A percentile compares a stretch with the other conserved stretches of the same genome.
Evolutionary conservation across 2,329 filamentous ascomycete species (phyloP).

Genomic region (Didymella pinodella): DNA sequence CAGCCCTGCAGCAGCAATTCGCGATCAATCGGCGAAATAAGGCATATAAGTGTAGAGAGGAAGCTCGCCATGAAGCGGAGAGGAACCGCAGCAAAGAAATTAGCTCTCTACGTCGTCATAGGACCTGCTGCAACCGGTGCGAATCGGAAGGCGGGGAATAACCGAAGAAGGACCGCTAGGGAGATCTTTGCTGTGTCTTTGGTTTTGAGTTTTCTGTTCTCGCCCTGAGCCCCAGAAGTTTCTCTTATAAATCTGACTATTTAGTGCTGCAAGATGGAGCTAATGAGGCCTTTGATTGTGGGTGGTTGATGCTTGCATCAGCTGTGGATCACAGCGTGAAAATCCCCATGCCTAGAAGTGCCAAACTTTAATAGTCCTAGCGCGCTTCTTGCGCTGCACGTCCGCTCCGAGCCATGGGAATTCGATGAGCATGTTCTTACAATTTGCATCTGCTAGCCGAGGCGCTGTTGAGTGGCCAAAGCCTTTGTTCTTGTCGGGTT

Average conservation of each 20-base stretch:
- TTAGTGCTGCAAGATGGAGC: constrained; percentile 31
- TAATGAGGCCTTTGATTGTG: constrained; percentile 34
- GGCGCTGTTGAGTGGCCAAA: constrained; percentile 10
- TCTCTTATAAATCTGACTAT: constrained; percentile 36
- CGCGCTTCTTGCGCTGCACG: constrained; percentile 14
- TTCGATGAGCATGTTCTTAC: constrained; percentile 16
- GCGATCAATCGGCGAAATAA: constrained; percentile 40
- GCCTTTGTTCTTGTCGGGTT: background rate
- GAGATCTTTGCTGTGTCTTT: constrained; percentile 29
- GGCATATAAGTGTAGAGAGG: constrained; percentile 33
- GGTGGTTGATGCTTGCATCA: constrained; percentile 36
- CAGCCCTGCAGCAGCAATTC: constrained; percentile 30
- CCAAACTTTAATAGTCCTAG: constrained; percentile 23
- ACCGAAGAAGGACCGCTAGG: constrained; percentile 42
- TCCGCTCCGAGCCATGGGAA: constrained; percentile 8
- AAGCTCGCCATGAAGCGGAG: constrained; percentile 30
- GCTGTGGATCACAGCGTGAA: constrained; percentile 30
- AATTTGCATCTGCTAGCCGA: background rate
- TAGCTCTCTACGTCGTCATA: constrained; percentile 47
- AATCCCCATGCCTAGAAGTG: constrained; percentile 27
- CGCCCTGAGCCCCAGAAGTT: constrained; percentile 29
- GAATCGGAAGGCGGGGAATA: constrained; percentile 46
- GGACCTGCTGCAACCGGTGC: constrained; percentile 35
- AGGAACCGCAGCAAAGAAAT: constrained; percentile 29
- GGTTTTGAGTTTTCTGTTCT: constrained; percentile 28